Evolutionary conservation across 306 rosid species (phyloP), one percentile per base, ranked within the genome.

Genomic region (Pyrus bretschneideri): DNA sequence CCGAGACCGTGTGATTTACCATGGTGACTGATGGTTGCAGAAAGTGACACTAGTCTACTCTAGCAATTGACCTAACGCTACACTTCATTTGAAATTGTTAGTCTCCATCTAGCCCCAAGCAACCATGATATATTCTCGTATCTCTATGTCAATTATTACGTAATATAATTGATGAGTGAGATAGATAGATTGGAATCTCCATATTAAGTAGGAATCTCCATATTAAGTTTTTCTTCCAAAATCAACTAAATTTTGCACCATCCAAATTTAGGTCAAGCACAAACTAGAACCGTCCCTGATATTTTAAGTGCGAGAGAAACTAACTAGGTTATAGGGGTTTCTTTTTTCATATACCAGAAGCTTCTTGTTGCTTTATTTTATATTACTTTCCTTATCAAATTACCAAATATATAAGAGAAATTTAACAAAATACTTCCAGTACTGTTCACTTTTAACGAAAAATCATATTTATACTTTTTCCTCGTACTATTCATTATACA

Each of bases 11-110:
- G 74, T 76, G 25, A 23, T 54, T 10, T 31, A 22, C 60, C 27
- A 51, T 27, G 38, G 75, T 61, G 72, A 81, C 77, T 81, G 54
- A 52, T 70, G 44, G 52, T 44, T 31, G 30, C 45, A 25, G 78
- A 76, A 44, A 71, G 75, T 69, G 70, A 76, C 84, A 66, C 17
- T 9, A n/a, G 29, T 18, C 15, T 44, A 35, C 49, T 30, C 57
- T 13, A 60, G 15, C 51, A 35, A 11, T 69, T 59, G 13, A 30
- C 58, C 25, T 44, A n/a, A 49, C 19, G 11, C 40, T 31, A 15
- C 33, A n/a, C 65, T 64, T 15, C 17, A 9, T 67, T 60, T 74
- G 42, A 62, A 6, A 42, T 19, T 33, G 30, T 45, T 74, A 60
- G 13, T 61, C 60, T 11, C 29, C 38, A 8, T 40, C 44, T 3